Conservation (phyloP, 2,329 filamentous ascomycete species). For the Chalara sp. region DNA sequence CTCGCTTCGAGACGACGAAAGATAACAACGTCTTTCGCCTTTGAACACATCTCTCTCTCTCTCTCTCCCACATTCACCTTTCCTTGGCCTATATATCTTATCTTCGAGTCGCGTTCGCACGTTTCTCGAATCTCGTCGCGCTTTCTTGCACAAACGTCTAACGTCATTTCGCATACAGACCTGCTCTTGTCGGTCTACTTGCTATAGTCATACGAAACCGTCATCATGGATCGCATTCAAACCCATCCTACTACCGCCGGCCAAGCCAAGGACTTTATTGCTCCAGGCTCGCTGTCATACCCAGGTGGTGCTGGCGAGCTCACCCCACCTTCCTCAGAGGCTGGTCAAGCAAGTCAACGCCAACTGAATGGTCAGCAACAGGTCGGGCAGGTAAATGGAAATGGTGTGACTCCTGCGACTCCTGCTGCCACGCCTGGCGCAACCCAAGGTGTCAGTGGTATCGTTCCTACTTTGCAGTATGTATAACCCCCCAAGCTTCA, state of each 20-base stretch:
- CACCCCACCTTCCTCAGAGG: slow-evolving; percentile 70
- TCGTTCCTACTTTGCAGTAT: slow-evolving; percentile 94
- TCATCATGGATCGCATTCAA: slow-evolving; percentile 74
- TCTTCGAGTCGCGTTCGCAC: slow-evolving; percentile 10
- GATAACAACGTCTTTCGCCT: slow-evolving; percentile 7
- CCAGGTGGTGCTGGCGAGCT: slow-evolving; percentile 77
- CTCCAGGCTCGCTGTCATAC: slow-evolving; percentile 86
- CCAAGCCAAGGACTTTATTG: slow-evolving; percentile 94
- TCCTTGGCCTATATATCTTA: neutral
- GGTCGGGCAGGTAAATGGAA: slow-evolving; percentile 55
- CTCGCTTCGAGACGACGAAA: slow-evolving; percentile 13
- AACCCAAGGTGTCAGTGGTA: slow-evolving; percentile 72
- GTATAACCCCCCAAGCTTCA: slow-evolving; percentile 48
- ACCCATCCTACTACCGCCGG: slow-evolving; percentile 87
- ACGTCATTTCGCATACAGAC: slow-evolving; percentile 19
- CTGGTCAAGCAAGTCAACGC: slow-evolving; percentile 46
- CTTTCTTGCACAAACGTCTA: slow-evolving; percentile 16
- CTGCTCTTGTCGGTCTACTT: slow-evolving; percentile 13
- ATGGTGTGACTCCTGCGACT: slow-evolving; percentile 80
- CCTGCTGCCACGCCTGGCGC: slow-evolving; percentile 88
- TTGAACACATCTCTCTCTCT: slow-evolving; percentile 4
- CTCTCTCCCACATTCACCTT: slow-evolving; percentile 1
- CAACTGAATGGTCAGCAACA: slow-evolving; percentile 45
- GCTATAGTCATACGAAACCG: slow-evolving; percentile 22
- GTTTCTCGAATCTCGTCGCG: slow-evolving; percentile 9